A percentile compares a stretch with the other conserved stretches of the same genome.
These are phyloP conservation scores for Blastobotrys indianensis DNA, from an alignment of 1,139 yeast genomes.

Conservation along the genomic window DNA sequence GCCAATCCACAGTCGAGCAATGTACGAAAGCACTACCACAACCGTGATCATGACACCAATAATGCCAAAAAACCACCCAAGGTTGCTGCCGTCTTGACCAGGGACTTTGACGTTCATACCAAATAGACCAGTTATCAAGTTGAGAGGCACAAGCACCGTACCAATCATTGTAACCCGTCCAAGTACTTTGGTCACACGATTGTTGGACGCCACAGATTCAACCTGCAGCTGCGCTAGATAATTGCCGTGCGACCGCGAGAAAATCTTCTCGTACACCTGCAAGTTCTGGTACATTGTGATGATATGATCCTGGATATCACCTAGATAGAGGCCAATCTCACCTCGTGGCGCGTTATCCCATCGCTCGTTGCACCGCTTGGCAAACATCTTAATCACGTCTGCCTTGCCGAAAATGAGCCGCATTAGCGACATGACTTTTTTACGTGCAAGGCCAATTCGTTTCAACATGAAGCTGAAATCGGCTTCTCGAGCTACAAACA, in stretches of 20 bases:
- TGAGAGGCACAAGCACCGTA: constrained; percentile 89
- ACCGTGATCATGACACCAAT: constrained; percentile 37
- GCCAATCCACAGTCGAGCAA: constrained; percentile 24
- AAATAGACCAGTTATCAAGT: constrained; percentile 94
- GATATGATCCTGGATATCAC: constrained; percentile 80
- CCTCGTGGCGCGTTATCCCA: constrained; percentile 70
- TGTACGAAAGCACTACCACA: constrained; percentile 19
- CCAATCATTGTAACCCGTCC: constrained; percentile 92
- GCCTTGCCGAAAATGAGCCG: constrained; percentile 87
- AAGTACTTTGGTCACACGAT: constrained; percentile 92
- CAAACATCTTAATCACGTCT: constrained; percentile 91
- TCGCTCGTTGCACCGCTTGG: constrained; percentile 81
- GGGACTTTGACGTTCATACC: constrained; percentile 98
- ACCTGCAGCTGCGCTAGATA: constrained; percentile 94
- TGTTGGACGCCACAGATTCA: constrained; percentile 96
- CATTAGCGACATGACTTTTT: constrained; percentile 84
- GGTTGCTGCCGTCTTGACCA: constrained; percentile 33
- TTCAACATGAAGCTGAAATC: constrained; percentile 88
- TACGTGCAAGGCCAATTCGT: constrained; percentile 91
- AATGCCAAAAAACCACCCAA: constrained; percentile 65
- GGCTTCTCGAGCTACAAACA: constrained; percentile 34
- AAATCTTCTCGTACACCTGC: constrained; percentile 86
- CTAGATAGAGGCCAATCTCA: constrained; percentile 82
- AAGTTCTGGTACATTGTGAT: constrained; percentile 94
- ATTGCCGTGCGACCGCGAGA: constrained; percentile 90